phyloP scores from a whole-genome alignment of 768 basidiomycete genomes.

The Strobilomyces confusus region DNA sequence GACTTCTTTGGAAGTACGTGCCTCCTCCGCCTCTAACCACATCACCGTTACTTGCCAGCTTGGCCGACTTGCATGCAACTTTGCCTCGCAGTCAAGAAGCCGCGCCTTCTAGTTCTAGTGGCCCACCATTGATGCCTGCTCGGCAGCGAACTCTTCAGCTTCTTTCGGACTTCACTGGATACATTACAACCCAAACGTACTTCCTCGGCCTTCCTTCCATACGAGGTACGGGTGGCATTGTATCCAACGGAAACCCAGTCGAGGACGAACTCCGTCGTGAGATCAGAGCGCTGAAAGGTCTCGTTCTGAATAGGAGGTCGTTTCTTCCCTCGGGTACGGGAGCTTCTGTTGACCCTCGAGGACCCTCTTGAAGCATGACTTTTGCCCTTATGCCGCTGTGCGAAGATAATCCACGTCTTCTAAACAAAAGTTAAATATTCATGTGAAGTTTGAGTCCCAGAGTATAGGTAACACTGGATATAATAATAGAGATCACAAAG shows the following conservation, averaged over 20 bases:
- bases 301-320: slow-evolving; percentile 68
- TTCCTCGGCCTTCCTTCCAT: slow-evolving; percentile 18
- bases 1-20: too few species aligned
- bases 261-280: slow-evolving; percentile 70
- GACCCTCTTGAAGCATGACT: not conserved
- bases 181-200: slow-evolving; percentile 73
- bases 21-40: too few species aligned
- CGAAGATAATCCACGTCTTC: too few species aligned
- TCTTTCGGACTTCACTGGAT: slow-evolving; percentile 72
- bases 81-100: slow-evolving; percentile 20
- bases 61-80: slow-evolving; percentile 18
- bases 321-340: slow-evolving; percentile 14
- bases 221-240: slow-evolving; percentile 16
- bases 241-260: slow-evolving; percentile 23
- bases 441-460: not conserved
- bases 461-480: not conserved
- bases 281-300: slow-evolving; percentile 72
- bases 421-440: not conserved
- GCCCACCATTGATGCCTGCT: slow-evolving; percentile 18
- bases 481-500: not conserved
- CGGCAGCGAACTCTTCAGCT: slow-evolving; percentile 62
- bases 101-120: slow-evolving; percentile 9
- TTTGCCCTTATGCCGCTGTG: too few species aligned
- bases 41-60: slow-evolving; percentile 26
- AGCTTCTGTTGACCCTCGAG: slow-evolving; percentile 1